These are phyloP conservation scores for Termitomyces sp. DNA, from an alignment of 768 basidiomycete genomes.

Conservation along the genomic window DNA sequence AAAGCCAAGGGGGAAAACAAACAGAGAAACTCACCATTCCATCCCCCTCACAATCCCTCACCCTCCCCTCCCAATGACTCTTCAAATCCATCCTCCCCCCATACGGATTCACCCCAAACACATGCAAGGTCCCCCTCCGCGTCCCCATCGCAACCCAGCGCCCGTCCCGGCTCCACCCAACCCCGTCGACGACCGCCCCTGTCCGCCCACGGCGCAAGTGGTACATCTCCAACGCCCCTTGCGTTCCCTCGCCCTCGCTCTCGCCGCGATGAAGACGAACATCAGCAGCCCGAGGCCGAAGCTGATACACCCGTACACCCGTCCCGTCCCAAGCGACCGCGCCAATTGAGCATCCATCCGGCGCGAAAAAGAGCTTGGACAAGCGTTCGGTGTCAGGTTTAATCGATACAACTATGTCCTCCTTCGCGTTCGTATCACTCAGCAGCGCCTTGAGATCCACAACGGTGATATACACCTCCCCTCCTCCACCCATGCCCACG, in stretches of 20 bases:
- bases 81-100: constrained; percentile 63
- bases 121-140: constrained; percentile 59
- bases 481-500: constrained; percentile 1
- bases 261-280: background rate
- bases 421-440: background rate
- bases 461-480: constrained; percentile 38
- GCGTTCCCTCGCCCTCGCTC: background rate
- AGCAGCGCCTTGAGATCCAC: constrained; percentile 45
- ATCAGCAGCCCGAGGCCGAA: constrained; percentile 21
- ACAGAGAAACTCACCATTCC: constrained; percentile 39
- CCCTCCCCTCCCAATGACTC: constrained; percentile 58
- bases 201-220: constrained; percentile 70
- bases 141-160: constrained; percentile 72
- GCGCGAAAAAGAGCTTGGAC: constrained; percentile 45
- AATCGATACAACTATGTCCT: constrained; percentile 44
- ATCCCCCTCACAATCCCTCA: constrained; percentile 48
- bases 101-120: constrained; percentile 76
- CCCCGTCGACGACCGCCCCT: constrained; percentile 55
- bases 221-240: constrained; percentile 51
- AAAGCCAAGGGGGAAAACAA: background rate
- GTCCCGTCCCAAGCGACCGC: constrained; percentile 57
- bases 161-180: constrained; percentile 55
- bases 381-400: constrained; percentile 27
- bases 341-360: constrained; percentile 50
- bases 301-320: constrained; percentile 44